A percentile compares a stretch with the other conserved stretches of the same genome.
phyloP scores from a whole-genome alignment of 2,329 filamentous ascomycete species.

The Colletotrichum cuscutae region DNA sequence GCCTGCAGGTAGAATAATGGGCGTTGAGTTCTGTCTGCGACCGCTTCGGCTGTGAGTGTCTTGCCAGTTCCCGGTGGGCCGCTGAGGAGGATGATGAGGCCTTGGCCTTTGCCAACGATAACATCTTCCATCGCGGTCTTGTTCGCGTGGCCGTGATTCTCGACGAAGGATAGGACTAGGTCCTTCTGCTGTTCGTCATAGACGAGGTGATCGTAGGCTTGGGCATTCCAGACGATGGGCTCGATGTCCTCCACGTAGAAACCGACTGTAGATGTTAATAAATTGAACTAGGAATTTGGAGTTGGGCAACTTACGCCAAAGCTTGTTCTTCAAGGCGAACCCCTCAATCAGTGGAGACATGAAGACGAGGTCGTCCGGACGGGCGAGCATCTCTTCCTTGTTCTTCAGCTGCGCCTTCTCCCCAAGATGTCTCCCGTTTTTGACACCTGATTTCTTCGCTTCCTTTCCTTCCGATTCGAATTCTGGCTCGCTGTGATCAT shows the following conservation, averaged over 20 bases:
- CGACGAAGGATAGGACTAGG: constrained; percentile 58
- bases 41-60: constrained; percentile 55
- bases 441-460: neutral
- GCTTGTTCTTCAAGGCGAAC: constrained; percentile 57
- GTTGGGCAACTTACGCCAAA: constrained; percentile 50
- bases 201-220: constrained; percentile 57
- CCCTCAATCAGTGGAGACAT: constrained; percentile 54
- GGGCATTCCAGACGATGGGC: constrained; percentile 55
- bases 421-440: constrained; percentile 40
- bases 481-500: neutral
- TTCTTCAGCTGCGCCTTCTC: constrained; percentile 50
- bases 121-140: constrained; percentile 48
- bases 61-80: constrained; percentile 60
- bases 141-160: constrained; percentile 48
- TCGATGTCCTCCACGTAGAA: constrained; percentile 55
- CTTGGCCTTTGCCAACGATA: constrained; percentile 54
- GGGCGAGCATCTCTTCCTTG: constrained; percentile 50
- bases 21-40: constrained; percentile 53
- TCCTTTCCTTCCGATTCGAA: neutral
- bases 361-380: constrained; percentile 51
- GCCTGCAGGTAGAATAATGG: constrained; percentile 58
- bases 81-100: constrained; percentile 56
- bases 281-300: neutral
- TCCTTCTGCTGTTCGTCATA: constrained; percentile 59
- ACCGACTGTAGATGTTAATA: constrained; percentile 28